Conservation (phyloP, 2,329 filamentous ascomycete genomes). For the Sporothrix curviconia region DNA sequence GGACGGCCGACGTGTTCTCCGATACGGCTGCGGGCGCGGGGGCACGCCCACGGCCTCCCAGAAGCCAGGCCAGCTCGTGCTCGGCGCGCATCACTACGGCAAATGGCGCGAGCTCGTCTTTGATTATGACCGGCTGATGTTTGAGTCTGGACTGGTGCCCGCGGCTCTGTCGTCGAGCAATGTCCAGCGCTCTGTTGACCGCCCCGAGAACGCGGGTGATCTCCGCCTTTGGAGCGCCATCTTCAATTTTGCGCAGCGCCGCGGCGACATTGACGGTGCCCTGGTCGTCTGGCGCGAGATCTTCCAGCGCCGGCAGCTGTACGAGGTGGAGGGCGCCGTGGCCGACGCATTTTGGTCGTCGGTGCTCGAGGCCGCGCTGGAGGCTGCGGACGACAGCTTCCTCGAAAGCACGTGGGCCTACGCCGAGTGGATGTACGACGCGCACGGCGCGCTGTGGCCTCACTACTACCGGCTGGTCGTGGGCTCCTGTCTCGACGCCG, state of each 20-base stretch:
- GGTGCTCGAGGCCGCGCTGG: slow-evolving; percentile 29
- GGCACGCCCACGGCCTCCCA: too few relatives aligned
- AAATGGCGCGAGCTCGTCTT: slow-evolving; percentile 24
- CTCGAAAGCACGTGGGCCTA: slow-evolving; percentile 33
- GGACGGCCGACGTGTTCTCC: neutral
- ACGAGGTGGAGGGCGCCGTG: slow-evolving; percentile 21
- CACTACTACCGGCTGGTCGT: slow-evolving; percentile 43
- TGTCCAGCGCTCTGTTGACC: slow-evolving; percentile 22
- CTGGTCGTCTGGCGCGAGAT: slow-evolving; percentile 25
- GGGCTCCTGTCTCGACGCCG: slow-evolving; percentile 35
- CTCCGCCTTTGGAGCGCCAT: slow-evolving; percentile 28
- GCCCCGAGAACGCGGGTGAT: slow-evolving; percentile 24
- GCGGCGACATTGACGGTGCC: slow-evolving; percentile 22
- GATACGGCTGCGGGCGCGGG: neutral
- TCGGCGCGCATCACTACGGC: slow-evolving; percentile 20
- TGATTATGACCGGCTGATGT: slow-evolving; percentile 22
- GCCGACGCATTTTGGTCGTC: slow-evolving; percentile 26
- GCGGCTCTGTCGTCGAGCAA: neutral
- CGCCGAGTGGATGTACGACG: slow-evolving; percentile 36
- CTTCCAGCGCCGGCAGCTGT: slow-evolving; percentile 21
- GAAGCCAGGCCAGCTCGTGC: slow-evolving; percentile 5
- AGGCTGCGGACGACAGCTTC: slow-evolving; percentile 27
- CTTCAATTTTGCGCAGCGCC: slow-evolving; percentile 26
- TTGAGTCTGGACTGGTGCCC: slow-evolving; percentile 22
- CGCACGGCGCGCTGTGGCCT: slow-evolving; percentile 41